Base-by-base conservation (phyloP, 352 stramenopile species). In the Paralagenidium karlingii region DNA sequence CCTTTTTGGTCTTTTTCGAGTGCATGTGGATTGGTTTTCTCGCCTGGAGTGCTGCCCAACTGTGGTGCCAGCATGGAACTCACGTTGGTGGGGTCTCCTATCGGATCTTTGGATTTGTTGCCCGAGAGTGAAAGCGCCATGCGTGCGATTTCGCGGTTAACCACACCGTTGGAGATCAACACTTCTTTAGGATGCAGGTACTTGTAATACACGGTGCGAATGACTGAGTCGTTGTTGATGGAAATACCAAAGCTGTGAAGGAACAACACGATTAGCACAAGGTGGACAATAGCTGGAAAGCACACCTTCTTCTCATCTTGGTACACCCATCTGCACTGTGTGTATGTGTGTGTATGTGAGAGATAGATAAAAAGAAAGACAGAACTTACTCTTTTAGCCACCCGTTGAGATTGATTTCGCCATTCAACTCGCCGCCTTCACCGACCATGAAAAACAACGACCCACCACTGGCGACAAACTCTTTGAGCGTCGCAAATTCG, bases 111-210 rank as follows among this genome's bases (percentile, higher is more conserved):
- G n/a, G n/a, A n/a, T 45, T 81, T 83, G 34, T 74, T 74, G 8
- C 73, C 69, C 8, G 68, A 80, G n/a, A n/a, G n/a, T n/a, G n/a
- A 11, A 38, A 24, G 18, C 44, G 76, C 71, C 60, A 85, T 58
- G 28, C 76, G 67, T 8, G 75, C 80, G 39, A 98, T 80, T 48
- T 96, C 85, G 24, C 81, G 69, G 51, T 97, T 95, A 8, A 98
- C 68, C 27, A 98, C 73, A 36, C 92, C 92, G 41, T 94, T 96
- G 1, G 81, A 88, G 22, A 98, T 91, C 40, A 97, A 75, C 16
- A 93, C 89, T 54, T 98, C 90, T 47, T 97, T 97, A 1, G 93
- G 93, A 47, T 98, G 93, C 30, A 96, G 70, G 48, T 97, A 98
- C 57, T 98, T 97, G 67, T 97, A 84, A 55, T 97, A 98, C 19